Evolutionary conservation across 768 basidiomycete species (phyloP), one percentile per base, ranked within the genome.

Genomic region (Tremella yokohamensis): DNA sequence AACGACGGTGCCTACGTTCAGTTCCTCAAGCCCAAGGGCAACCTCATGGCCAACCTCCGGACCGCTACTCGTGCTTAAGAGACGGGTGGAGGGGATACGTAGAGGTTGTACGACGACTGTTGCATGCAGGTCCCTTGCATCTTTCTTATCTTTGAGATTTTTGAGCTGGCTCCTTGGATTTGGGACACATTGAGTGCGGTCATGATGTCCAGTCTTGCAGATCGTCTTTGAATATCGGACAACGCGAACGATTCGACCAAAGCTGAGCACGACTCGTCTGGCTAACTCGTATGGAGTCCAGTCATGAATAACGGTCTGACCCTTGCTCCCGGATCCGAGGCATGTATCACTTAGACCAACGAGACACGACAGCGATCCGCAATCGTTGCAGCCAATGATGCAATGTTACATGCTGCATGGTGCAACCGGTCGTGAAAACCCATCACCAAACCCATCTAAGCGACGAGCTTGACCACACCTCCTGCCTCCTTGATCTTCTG

Each of bases 1-100:
- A 88, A 87, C 83, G 92, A 94, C 79, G 93, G 93, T 64, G 89
- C 91, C 9, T 96, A 96, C 77, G 87, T 96, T 51, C 74, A 77
- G 79, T 94, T 87, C 80, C 90, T 96, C 79, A 84, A 86, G 66
- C 86, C 88, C 58, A 88, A 86, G 82, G 92, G 92, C 61, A 83
- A 84, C 54, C 82, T 94, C 59, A 87, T 90, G 81, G 68, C 82
- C 74, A 94, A 96, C 82, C 82, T 96, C 54, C 85, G 87, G 61
- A 86, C 84, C 64, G 90, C 75, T 60, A 65, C 72, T 57, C 72
- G 75, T 60, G 73, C 69, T 62, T 66, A 68, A 57, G 40, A 56
- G 57, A 26, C 29, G 29, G n/a, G 29, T 34, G 29, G 4, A 34
- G 29, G 29, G 29, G 29, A 34, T 34, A 34, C 29, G 29, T 34